Percentiles rank a stretch among this genome's conserved stretches.
Evolutionary conservation across 2,329 filamentous ascomycete genomes (phyloP).

Genomic region (Didymella keratinophila): DNA sequence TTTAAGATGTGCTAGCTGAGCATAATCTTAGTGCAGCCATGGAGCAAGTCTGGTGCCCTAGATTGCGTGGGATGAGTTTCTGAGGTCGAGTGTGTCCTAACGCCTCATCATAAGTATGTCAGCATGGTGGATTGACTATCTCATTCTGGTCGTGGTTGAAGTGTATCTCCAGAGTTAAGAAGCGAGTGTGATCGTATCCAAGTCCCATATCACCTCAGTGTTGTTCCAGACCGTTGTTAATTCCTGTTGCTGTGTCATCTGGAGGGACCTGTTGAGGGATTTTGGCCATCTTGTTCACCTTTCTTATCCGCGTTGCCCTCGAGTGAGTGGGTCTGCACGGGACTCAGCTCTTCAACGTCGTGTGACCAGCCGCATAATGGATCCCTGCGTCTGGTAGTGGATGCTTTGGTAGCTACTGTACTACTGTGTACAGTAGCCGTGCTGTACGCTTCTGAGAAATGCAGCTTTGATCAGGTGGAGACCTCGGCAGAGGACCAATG

Average conservation of each 20-base stretch:
- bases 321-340: not conserved
- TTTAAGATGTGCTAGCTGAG: not conserved
- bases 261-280: not conserved
- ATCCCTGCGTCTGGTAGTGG: not conserved
- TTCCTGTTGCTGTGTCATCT: not conserved
- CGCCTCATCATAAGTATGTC: not conserved
- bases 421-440: not conserved
- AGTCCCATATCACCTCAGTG: not conserved
- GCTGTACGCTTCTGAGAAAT: not conserved
- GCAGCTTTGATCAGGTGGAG: not conserved
- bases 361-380: not conserved
- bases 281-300: not conserved
- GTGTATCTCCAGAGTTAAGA: too few species aligned
- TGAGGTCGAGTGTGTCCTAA: not conserved
- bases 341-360: not conserved
- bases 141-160: too few species aligned
- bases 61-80: not conserved
- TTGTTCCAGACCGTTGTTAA: not conserved
- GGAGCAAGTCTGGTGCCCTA: not conserved
- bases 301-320: not conserved
- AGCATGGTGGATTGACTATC: not conserved
- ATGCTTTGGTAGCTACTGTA: not conserved
- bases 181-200: too few species aligned
- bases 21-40: not conserved
- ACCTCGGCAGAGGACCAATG: not conserved